Conservation (phyloP, 1,284 basidiomycete species). For the Trichosporon asahii region DNA sequence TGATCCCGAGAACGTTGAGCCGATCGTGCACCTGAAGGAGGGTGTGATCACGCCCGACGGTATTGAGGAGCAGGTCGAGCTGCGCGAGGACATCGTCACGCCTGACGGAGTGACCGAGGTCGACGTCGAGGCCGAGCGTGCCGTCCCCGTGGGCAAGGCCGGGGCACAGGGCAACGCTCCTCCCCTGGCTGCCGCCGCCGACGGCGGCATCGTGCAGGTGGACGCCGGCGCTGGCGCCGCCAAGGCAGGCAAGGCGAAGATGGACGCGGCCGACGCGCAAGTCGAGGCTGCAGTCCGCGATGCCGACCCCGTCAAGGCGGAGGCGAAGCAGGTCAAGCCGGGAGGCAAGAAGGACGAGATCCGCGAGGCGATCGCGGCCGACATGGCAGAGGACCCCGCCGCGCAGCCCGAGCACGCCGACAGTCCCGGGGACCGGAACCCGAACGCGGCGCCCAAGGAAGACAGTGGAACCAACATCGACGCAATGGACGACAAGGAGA, state of each 20-base stretch:
- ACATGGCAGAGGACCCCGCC: slow-evolving; percentile 21
- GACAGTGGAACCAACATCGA: slow-evolving; percentile 85
- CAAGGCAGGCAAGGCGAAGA: slow-evolving; percentile 33
- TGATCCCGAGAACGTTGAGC: background rate
- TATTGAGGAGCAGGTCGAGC: slow-evolving; percentile 13
- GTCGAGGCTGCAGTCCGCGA: background rate
- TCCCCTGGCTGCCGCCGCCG: background rate
- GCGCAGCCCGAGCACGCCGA: slow-evolving; percentile 26
- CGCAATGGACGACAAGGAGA: slow-evolving; percentile 65
- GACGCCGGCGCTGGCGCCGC: slow-evolving; percentile 17
- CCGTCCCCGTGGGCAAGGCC: background rate
- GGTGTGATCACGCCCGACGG: slow-evolving; percentile 28
- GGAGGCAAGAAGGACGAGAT: slow-evolving; percentile 21
- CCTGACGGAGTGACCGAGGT: slow-evolving; percentile 3
- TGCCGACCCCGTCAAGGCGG: background rate
- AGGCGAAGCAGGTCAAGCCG: slow-evolving; percentile 16
- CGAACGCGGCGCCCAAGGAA: slow-evolving; percentile 19
- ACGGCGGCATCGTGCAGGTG: slow-evolving; percentile 21
- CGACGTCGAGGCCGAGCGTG: slow-evolving; percentile 16
- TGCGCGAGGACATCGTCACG: slow-evolving; percentile 1
- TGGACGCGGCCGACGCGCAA: background rate
- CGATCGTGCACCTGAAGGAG: background rate
- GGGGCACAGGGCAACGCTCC: no score
- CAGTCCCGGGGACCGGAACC: slow-evolving; percentile 21
- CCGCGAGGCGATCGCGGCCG: background rate